phyloP scores from a whole-genome alignment of 495 filamentous ascomycete genomes.

The Neurospora sp. region DNA sequence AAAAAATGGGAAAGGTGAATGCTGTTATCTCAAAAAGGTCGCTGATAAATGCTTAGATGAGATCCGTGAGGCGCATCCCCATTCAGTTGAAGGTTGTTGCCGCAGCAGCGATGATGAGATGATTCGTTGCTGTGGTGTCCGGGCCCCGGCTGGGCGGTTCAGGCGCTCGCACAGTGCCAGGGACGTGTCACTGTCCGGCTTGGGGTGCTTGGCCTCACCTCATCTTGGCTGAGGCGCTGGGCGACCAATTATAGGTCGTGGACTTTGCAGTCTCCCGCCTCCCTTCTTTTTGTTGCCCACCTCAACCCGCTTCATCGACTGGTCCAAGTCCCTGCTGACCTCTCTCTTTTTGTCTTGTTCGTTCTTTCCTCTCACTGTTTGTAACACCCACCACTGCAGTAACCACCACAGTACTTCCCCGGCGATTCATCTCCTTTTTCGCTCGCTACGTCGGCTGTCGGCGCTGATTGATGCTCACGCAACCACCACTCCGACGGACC shows the following conservation, averaged over 20 bases:
- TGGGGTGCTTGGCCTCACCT: slow-evolving; percentile 1
- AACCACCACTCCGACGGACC: neutral
- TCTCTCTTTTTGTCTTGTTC: neutral
- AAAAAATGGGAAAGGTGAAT: neutral
- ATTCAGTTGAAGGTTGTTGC: neutral
- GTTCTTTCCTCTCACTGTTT: neutral
- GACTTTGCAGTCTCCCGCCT: neutral
- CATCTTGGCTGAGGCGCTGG: slow-evolving; percentile 3
- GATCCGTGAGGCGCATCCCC: neutral
- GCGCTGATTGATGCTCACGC: neutral
- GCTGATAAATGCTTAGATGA: neutral
- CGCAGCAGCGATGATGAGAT: neutral
- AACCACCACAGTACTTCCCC: neutral
- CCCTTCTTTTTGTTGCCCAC: neutral
- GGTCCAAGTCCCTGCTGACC: neutral
- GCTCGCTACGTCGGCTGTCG: neutral
- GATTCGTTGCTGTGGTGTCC: neutral
- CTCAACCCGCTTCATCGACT: neutral
- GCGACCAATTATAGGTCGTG: neutral
- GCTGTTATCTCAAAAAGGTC: neutral
- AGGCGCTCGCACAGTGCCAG: slow-evolving; percentile 6
- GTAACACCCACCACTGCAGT: neutral
- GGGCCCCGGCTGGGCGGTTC: neutral
- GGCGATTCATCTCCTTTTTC: neutral
- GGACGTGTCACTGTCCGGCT: neutral